Evolutionary conservation across 805 yeast species (phyloP).

Genomic region (Yamadazyma insecticola): DNA sequence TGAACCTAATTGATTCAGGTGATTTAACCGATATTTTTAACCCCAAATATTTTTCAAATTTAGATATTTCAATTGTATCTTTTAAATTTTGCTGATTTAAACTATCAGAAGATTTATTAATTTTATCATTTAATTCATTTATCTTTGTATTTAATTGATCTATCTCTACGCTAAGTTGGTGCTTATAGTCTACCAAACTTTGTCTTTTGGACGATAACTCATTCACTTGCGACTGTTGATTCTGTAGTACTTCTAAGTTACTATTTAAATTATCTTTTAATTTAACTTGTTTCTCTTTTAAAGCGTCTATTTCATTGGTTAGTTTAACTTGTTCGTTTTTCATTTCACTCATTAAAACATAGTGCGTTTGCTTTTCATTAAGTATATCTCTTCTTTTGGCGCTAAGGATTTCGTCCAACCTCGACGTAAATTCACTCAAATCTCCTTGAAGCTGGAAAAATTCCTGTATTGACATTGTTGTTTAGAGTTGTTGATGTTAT

Average conservation of each 20-base stretch:
- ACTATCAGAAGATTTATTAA: constrained; percentile 25
- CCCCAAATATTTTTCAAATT: constrained; percentile 54
- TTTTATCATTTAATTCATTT: constrained; percentile 10
- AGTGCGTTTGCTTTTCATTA: constrained; percentile 29
- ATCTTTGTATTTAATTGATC: constrained; percentile 12
- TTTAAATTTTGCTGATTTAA: constrained; percentile 40
- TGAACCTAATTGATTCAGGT: constrained; percentile 43
- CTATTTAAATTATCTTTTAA: constrained; percentile 22
- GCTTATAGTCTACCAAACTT: constrained; percentile 16
- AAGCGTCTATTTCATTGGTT: constrained; percentile 23
- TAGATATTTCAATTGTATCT: constrained; percentile 48
- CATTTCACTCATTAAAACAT: constrained; percentile 24
- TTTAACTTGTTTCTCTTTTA: constrained; percentile 21
- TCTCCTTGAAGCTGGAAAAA: constrained; percentile 9
- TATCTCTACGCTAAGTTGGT: constrained; percentile 21
- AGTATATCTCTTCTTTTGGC: constrained; percentile 27
- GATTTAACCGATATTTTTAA: constrained; percentile 47
- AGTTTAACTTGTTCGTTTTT: constrained; percentile 27
- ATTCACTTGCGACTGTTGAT: constrained; percentile 31
- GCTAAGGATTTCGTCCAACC: constrained; percentile 6
- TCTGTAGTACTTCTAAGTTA: constrained; percentile 19
- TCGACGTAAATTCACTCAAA: constrained; percentile 8
- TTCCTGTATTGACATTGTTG: constrained; percentile 7
- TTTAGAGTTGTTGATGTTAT: neutral
- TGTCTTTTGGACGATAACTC: constrained; percentile 31